Conservation (phyloP, 257 asterid genomes). For the Solanum corneliomulleri region DNA sequence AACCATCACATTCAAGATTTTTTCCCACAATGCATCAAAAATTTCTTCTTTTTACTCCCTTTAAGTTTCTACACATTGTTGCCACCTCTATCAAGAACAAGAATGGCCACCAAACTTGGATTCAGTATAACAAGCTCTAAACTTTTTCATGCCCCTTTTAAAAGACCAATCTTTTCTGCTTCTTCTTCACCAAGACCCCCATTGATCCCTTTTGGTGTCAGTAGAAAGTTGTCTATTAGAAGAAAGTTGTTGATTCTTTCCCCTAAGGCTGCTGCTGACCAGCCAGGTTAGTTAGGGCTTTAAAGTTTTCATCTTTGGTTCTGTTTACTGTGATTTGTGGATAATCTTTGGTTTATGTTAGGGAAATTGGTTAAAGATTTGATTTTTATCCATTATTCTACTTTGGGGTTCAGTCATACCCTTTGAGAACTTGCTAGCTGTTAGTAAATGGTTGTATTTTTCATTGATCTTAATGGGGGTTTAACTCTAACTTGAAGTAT, state of each 20-base stretch:
- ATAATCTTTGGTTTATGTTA: neutral
- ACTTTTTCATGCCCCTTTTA: conserved; percentile 27
- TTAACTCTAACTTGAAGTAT: neutral
- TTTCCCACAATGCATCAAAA: conserved; percentile 22
- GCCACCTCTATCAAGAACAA: conserved; percentile 17
- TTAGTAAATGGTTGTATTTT: neutral
- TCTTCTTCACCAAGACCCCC: conserved; percentile 31
- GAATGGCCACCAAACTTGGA: conserved; percentile 68
- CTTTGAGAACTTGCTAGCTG: neutral
- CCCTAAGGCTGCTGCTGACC: conserved; percentile 69
- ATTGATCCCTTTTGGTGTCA: conserved; percentile 18
- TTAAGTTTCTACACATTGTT: neutral
- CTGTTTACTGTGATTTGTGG: neutral
- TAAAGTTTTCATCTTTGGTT: neutral
- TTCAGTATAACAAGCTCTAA: conserved; percentile 34
- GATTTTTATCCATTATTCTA: neutral
- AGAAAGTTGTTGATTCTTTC: conserved; percentile 37
- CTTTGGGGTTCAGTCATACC: neutral
- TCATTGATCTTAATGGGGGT: neutral
- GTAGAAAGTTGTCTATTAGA: conserved; percentile 15
- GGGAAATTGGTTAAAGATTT: neutral
- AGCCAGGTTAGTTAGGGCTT: conserved; percentile 54
- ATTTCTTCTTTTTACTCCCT: neutral
- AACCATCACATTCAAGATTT: conserved; percentile 13
- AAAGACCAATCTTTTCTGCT: conserved; percentile 32